A percentile compares a stretch with the other conserved stretches of the same genome.
These are phyloP conservation scores for Drechslerella stenobrocha DNA, from an alignment of 2,329 filamentous ascomycete genomes.

Conservation along the genomic window DNA sequence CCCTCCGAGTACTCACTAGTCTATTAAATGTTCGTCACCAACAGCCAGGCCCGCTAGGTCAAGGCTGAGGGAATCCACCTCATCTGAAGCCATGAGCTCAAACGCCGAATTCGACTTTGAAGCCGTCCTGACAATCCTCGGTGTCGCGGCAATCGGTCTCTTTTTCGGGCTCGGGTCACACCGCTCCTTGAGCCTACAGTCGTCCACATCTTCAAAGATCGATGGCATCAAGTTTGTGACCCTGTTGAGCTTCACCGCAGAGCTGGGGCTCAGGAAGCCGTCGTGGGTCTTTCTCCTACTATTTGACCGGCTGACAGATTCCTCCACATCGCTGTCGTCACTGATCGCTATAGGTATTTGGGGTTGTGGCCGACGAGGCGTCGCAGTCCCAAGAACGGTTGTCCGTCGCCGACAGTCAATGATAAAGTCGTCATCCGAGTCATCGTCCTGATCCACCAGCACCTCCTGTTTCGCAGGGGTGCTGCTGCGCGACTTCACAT, in stretches of 20 bases:
- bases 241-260: slow-evolving; percentile 18
- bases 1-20: slow-evolving; percentile 19
- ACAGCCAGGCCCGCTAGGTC: slow-evolving; percentile 28
- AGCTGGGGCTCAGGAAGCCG: slow-evolving; percentile 14
- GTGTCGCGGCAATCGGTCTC: background rate
- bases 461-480: background rate
- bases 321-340: slow-evolving; percentile 16
- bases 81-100: background rate
- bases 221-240: background rate
- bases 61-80: slow-evolving; percentile 26
- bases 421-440: slow-evolving; percentile 32
- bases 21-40: slow-evolving; percentile 26
- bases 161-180: background rate
- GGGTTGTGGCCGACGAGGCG: slow-evolving; percentile 5
- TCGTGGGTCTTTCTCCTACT: background rate
- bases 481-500: background rate
- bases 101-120: background rate
- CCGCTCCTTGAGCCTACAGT: background rate
- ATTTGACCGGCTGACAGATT: background rate
- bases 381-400: slow-evolving; percentile 6
- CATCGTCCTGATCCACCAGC: slow-evolving; percentile 13
- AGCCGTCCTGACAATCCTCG: slow-evolving; percentile 1
- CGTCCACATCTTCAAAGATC: slow-evolving; percentile 2
- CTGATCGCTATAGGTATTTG: slow-evolving; percentile 11
- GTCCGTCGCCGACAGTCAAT: slow-evolving; percentile 19